Evolutionary conservation across 805 yeast genomes (phyloP).

Genomic region (Yarrowia keelungensis): DNA sequence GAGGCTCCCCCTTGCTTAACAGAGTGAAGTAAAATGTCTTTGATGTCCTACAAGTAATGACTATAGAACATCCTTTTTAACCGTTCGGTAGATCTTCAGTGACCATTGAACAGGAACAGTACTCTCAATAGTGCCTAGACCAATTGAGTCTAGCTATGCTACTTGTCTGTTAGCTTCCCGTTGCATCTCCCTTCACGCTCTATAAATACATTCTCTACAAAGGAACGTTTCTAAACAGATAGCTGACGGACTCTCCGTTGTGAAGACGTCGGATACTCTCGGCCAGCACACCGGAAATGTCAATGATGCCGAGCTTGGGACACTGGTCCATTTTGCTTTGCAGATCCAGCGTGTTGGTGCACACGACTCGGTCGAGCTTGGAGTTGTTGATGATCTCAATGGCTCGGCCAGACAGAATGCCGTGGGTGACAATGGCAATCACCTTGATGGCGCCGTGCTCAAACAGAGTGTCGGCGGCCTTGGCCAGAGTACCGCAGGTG

Average conservation of each 20-base stretch:
- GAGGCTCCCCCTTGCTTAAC: too few species aligned
- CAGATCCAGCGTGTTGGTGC: conserved; percentile 94
- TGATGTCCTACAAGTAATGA: too few species aligned
- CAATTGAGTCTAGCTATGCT: too few species aligned
- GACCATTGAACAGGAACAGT: too few species aligned
- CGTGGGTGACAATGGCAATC: conserved; percentile 95
- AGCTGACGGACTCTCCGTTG: conserved; percentile 94
- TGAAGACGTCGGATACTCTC: conserved; percentile 95
- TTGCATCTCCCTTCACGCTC: not conserved
- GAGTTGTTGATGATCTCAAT: conserved; percentile 73
- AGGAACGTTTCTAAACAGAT: conserved; percentile 77
- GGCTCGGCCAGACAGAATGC: conserved; percentile 89
- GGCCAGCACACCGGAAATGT: conserved; percentile 85
- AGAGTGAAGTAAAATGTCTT: too few species aligned
- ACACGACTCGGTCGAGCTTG: conserved; percentile 74
- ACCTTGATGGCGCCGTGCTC: conserved; percentile 84
- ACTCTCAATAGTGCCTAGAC: too few species aligned
- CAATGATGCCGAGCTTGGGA: conserved; percentile 76
- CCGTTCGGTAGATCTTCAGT: too few species aligned
- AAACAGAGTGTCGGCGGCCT: conserved; percentile 88
- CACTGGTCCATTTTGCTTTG: conserved; percentile 66
- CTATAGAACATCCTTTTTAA: too few species aligned
- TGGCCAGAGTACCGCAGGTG: conserved; percentile 95
- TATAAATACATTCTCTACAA: conserved; percentile 43
- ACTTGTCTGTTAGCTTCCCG: too few species aligned